Evolutionary conservation across 2,329 filamentous ascomycete species (phyloP).

Genomic region (Beauveria sp.): DNA sequence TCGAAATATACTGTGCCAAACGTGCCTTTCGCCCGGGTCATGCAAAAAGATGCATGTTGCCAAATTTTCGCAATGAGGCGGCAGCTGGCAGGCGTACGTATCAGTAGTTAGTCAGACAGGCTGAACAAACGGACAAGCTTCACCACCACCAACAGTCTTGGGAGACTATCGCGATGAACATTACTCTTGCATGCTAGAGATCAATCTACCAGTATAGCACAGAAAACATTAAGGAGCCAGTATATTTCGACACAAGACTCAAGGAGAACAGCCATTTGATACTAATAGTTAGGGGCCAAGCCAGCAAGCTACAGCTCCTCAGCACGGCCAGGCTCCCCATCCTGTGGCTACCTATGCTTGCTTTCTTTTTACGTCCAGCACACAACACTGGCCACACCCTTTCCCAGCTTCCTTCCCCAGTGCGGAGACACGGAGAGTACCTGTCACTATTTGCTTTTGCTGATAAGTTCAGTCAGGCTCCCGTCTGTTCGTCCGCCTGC

Average conservation of each 20-base stretch:
- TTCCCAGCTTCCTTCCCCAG: background rate
- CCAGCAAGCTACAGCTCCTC: background rate
- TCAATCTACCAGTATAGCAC: background rate
- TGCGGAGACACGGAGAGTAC: background rate
- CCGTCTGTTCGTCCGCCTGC: conserved; percentile 9
- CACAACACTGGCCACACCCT: background rate
- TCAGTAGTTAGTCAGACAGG: no score
- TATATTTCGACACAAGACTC: background rate
- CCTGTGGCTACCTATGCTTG: background rate
- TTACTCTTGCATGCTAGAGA: background rate
- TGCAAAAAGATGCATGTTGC: background rate
- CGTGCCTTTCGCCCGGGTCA: background rate
- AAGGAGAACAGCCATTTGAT: background rate
- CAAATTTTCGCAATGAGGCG: background rate
- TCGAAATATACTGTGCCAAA: background rate
- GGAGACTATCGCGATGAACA: background rate
- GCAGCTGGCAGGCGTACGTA: background rate
- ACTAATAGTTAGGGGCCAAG: background rate
- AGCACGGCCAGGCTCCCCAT: background rate
- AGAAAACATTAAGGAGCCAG: background rate
- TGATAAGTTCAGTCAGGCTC: background rate
- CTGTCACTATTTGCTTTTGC: conserved; percentile 1
- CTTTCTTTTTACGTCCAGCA: background rate
- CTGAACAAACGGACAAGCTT: background rate
- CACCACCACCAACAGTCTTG: background rate